Evolutionary conservation across 371 early-diverging fungal genomes (phyloP), one percentile per base, ranked within the genome.

Genomic region (Apophysomyces variabilis): DNA sequence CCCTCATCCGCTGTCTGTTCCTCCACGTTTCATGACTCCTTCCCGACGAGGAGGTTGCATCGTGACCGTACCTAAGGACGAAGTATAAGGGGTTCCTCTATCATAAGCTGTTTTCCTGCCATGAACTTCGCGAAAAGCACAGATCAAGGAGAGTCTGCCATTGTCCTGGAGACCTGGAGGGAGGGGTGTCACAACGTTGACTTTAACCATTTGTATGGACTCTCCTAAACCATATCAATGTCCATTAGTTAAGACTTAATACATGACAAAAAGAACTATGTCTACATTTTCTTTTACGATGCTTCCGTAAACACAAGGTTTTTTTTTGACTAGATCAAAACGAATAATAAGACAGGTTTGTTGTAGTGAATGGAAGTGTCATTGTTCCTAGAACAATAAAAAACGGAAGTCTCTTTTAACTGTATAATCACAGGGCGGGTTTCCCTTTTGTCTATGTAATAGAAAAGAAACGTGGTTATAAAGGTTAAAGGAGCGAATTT

Each of bases 21-120:
- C 54, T 50, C 54, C 54, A 50, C 54, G 54, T 50, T 50, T 50
- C 54, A 50, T 26, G 9, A 21, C 54, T 50, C 54, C 54, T 50
- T 50, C 54, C 54, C 54, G 54, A 50, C 21, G 54, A 21, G 54
- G 54, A 50, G 54, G 16, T 7, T 50, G 54, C 54, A 50, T 50
- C 54, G 54, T 50, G 54, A 50, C 21, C 21, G 21, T 50, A 21
- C 54, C 54, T 50, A 50, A 21, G 21, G 54, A 50, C 35, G 16
- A 6, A 50, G 7, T 26, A 50, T 50, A 50, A 26, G 54, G 54
- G 54, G 32, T 26, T 3, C 9, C n/a, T 21, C n/a, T 8, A 50
- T 9, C 21, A 26, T 26, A 50, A 21, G 54, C 21, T 50, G 54
- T 50, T 50, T 50, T 50, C 54, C 54, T 50, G 54, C 54, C 54